Conservation (phyloP, 495 filamentous ascomycete species). For the Hamigera avellanea region DNA sequence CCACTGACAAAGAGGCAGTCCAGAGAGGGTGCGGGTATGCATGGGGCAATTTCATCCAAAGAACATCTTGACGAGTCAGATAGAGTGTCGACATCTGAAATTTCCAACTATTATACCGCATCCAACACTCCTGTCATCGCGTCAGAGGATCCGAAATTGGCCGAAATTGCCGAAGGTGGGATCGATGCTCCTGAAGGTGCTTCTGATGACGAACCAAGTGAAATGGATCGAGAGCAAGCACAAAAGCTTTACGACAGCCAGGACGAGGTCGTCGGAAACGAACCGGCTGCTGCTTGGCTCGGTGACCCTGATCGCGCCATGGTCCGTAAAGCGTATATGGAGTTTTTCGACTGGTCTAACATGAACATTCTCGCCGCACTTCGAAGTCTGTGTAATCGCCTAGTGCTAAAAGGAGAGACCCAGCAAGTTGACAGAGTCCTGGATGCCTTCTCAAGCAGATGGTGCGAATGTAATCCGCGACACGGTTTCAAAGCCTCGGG, state of each 20-base stretch:
- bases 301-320: conserved; percentile 58
- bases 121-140: conserved; percentile 28
- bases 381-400: conserved; percentile 65
- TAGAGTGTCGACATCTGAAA: conserved; percentile 26
- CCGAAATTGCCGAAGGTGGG: conserved; percentile 9
- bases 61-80: conserved; percentile 29
- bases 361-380: conserved; percentile 71
- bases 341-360: conserved; percentile 76
- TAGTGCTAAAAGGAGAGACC: conserved; percentile 85
- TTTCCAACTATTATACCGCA: conserved; percentile 37
- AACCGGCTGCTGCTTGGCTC: conserved; percentile 78
- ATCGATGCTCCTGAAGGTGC: conserved; percentile 13
- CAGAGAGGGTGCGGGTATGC: conserved; percentile 10
- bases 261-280: conserved; percentile 64
- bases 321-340: conserved; percentile 77
- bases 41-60: conserved; percentile 27
- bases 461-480: conserved; percentile 89
- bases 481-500: conserved; percentile 87
- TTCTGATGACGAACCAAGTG: conserved; percentile 31
- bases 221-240: conserved; percentile 56
- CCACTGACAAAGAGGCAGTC: conserved; percentile 13
- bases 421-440: conserved; percentile 95
- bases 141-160: conserved; percentile 16
- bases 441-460: conserved; percentile 73
- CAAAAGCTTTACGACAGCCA: conserved; percentile 77